These are phyloP conservation scores for Drechslerella dactyloides DNA, from an alignment of 2,329 filamentous ascomycete species.

Conservation along the genomic window DNA sequence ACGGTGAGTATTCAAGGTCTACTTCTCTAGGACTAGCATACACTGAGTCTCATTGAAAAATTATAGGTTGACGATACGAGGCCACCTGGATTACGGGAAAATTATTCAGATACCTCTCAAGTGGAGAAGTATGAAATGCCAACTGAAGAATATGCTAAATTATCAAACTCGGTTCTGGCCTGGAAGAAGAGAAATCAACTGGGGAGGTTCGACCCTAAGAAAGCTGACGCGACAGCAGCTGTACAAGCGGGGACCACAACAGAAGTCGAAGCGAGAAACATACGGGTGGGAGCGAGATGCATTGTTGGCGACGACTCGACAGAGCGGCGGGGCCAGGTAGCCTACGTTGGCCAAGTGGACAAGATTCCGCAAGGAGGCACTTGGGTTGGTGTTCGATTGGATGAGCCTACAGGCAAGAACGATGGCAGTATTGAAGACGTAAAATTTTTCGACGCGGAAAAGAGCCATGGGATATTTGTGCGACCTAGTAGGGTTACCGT, in stretches of 20 bases:
- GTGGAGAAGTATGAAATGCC: conserved; percentile 92
- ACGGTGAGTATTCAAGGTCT: conserved; percentile 68
- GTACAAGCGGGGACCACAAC: conserved; percentile 72
- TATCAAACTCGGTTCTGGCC: conserved; percentile 84
- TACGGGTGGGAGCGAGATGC: conserved; percentile 69
- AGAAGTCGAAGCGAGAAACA: conserved; percentile 74
- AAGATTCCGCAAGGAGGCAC: conserved; percentile 72
- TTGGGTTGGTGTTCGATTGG: conserved; percentile 77
- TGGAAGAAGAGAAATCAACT: conserved; percentile 96
- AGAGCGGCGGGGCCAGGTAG: conserved; percentile 70
- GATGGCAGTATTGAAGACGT: conserved; percentile 73
- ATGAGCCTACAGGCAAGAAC: conserved; percentile 83
- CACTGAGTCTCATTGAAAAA: not conserved
- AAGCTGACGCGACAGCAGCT: conserved; percentile 74
- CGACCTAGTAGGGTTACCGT: conserved; percentile 77
- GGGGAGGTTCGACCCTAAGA: conserved; percentile 91
- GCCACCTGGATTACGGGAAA: conserved; percentile 74
- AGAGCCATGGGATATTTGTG: conserved; percentile 79
- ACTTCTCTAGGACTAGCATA: not conserved
- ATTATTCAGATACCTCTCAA: conserved; percentile 79
- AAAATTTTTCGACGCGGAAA: conserved; percentile 70
- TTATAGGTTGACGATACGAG: conserved; percentile 78
- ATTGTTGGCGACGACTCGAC: conserved; percentile 71
- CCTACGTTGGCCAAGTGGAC: conserved; percentile 74
- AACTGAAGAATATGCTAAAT: conserved; percentile 81